Base-by-base conservation (phyloP, 2,329 filamentous ascomycete species). In the Apiospora sp. region DNA sequence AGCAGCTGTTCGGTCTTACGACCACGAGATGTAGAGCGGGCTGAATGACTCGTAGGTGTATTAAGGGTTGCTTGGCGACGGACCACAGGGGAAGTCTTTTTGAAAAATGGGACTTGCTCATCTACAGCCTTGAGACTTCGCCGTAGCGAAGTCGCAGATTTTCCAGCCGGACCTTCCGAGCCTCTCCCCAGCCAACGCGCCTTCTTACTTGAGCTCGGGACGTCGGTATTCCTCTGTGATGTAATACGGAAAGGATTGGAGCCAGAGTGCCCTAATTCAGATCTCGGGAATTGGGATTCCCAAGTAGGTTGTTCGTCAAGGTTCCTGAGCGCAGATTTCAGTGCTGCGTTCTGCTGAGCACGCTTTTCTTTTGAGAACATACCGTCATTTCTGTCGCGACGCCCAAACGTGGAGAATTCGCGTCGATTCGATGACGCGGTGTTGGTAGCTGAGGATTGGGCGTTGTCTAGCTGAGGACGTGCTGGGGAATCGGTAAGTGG, bases 371-470 rank as follows among this genome's bases (percentile, higher is more conserved):
- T 41, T 41, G 19, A 22, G 22, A n/a, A 64, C 58, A 41, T 64
- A 64, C 58, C 58, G 54, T 37, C 22, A 41, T 41, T 19, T 44
- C 4, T 64, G 4, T 22, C 4, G 22, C n/a, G 41, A 19, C 16
- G 16, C 58, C 34, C 58, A 41, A 41, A 41, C 8, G 67, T 68
- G 16, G 51, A 48, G n/a, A 73, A 79, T 73, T 77, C 75, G 24
- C 79, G 79, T 48, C 77, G 75, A 34, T 76, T 79, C 8, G 79
- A 79, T 16, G 77, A 77, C 7, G 75, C 72, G 19, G 72, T 58
- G 46, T 72, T 54, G 7, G 73, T 43, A 54, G 69, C 16, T 13
- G 69, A 37, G 58, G 71, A 19, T 7, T 41, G 24, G 27, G 46
- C 24, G 10, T 37, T 24, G 27, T 43, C 43, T 34, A 71, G 10